phyloP scores from a whole-genome alignment of 805 yeast species.

The Saccharomycopsis sp. region DNA sequence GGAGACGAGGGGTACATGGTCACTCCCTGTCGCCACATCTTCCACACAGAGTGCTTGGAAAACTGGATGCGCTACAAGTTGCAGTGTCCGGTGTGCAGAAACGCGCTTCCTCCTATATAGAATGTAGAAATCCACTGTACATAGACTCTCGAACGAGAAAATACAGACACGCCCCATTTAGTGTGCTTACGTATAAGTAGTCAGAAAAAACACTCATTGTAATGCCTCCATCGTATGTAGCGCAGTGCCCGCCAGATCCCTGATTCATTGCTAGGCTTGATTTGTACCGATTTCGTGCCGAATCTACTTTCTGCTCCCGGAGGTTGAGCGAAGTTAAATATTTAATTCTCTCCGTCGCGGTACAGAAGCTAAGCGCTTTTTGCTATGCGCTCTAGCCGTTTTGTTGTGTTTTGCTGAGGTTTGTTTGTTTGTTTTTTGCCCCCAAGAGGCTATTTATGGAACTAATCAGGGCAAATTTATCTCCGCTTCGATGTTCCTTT shows the following conservation, averaged over 20 bases:
- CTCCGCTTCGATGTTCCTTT: neutral
- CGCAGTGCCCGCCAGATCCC: neutral
- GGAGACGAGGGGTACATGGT: conserved; percentile 53
- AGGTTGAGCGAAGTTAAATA: neutral
- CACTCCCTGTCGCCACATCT: conserved; percentile 87
- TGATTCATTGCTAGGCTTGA: no score
- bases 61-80: conserved; percentile 90
- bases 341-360: no score
- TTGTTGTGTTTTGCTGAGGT: no score
- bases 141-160: no score
- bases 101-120: conserved; percentile 74
- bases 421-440: no score
- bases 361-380: neutral
- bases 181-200: no score
- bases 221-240: no score
- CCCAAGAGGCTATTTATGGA: neutral
- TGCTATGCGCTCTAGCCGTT: neutral
- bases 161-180: no score
- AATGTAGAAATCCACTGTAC: neutral
- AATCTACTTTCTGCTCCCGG: neutral
- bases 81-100: conserved; percentile 92
- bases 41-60: conserved; percentile 84
- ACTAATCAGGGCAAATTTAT: neutral
- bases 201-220: no score
- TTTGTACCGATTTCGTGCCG: neutral